Evolutionary conservation across 805 yeast genomes (phyloP).

Genomic region (Ogataea trehalophila): DNA sequence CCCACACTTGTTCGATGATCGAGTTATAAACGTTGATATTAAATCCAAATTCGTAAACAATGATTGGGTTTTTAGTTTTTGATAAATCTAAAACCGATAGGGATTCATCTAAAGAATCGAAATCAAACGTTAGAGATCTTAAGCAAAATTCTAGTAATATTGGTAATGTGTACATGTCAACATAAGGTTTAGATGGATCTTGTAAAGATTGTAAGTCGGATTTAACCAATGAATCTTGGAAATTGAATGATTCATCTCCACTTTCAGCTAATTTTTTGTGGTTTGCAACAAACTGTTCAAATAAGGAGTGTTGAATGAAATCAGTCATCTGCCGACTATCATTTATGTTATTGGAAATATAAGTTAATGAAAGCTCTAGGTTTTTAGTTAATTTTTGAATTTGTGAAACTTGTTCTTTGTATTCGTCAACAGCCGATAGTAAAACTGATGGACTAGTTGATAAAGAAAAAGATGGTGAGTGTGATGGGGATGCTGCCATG

Average conservation of each 20-base stretch:
- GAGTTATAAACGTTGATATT: constrained; percentile 28
- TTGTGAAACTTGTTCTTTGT: constrained; percentile 6
- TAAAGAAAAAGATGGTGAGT: too few relatives aligned
- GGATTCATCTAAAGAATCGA: constrained; percentile 25
- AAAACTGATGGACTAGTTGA: neutral
- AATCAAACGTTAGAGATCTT: constrained; percentile 28
- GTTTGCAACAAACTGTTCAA: constrained; percentile 14
- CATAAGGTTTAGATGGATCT: constrained; percentile 19
- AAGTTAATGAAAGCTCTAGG: constrained; percentile 17
- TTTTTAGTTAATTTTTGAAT: constrained; percentile 10
- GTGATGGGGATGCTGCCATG: too few relatives aligned
- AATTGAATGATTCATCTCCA: neutral
- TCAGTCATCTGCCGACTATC: constrained; percentile 18
- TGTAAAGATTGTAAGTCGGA: constrained; percentile 6
- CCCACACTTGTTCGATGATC: constrained; percentile 25
- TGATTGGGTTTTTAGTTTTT: constrained; percentile 24
- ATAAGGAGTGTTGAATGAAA: constrained; percentile 16
- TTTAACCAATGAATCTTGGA: constrained; percentile 1
- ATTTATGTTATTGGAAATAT: constrained; percentile 18
- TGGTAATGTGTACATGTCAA: constrained; percentile 24
- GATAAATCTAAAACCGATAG: constrained; percentile 18
- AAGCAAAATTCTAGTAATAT: constrained; percentile 23
- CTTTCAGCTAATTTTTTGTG: neutral
- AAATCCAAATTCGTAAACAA: constrained; percentile 29
- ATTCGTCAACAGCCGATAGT: neutral